A percentile compares a stretch with the other conserved stretches of the same genome.
Evolutionary conservation across 2,329 filamentous ascomycete genomes (phyloP).

Genomic region (Dryadomyces quercus-mongolicae): DNA sequence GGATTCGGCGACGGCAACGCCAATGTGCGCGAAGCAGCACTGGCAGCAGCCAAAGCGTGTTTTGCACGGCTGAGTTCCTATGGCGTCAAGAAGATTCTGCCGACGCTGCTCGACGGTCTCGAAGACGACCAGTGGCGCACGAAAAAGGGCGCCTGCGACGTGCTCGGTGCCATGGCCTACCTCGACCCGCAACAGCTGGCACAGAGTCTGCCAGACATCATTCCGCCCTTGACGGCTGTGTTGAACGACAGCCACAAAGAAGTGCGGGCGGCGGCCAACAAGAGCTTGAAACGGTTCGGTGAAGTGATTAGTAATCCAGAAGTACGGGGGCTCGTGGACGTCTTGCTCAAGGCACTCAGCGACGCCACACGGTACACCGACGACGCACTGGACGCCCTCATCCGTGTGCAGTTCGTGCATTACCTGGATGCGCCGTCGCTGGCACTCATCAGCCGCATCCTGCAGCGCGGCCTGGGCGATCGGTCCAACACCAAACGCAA

Average conservation of each 20-base stretch:
- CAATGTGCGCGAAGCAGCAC: conserved; percentile 84
- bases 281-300: conserved; percentile 92
- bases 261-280: conserved; percentile 81
- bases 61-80: conserved; percentile 90
- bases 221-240: conserved; percentile 85
- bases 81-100: conserved; percentile 88
- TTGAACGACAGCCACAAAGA: conserved; percentile 98
- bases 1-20: conserved; percentile 82
- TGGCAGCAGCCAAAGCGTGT: conserved; percentile 87
- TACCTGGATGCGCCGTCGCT: conserved; percentile 96
- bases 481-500: conserved; percentile 93
- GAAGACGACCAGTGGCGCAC: conserved; percentile 96
- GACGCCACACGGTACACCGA: conserved; percentile 97
- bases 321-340: conserved; percentile 81
- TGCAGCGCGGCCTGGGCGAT: conserved; percentile 84
- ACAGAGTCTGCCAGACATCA: conserved; percentile 86
- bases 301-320: conserved; percentile 98
- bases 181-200: conserved; percentile 91
- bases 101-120: conserved; percentile 79
- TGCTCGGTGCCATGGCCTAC: conserved; percentile 96
- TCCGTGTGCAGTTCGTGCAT: conserved; percentile 97
- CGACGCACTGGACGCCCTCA: conserved; percentile 81
- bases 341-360: conserved; percentile 90
- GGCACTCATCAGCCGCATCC: conserved; percentile 85
- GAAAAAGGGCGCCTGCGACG: conserved; percentile 95